These are phyloP conservation scores for Mariannaea elegans DNA, from an alignment of 2,329 filamentous ascomycete species.

Conservation along the genomic window DNA sequence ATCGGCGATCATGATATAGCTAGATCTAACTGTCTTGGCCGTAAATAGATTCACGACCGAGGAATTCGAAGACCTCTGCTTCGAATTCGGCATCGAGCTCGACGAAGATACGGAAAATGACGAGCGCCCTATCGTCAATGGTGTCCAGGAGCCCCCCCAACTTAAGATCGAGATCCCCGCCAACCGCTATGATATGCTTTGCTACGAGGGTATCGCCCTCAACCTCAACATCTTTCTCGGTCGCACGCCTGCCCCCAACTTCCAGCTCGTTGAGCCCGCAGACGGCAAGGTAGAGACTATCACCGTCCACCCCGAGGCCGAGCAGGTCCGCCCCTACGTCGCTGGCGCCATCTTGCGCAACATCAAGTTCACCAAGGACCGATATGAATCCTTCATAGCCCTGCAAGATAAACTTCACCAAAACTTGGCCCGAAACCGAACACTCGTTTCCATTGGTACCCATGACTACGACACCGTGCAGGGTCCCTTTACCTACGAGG, in stretches of 20 bases:
- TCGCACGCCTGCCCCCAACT: constrained; percentile 79
- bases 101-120: constrained; percentile 91
- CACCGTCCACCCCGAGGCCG: constrained; percentile 78
- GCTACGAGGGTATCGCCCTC: constrained; percentile 94
- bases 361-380: constrained; percentile 88
- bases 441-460: constrained; percentile 95
- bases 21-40: constrained; percentile 30
- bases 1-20: constrained; percentile 10
- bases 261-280: constrained; percentile 76
- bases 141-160: constrained; percentile 86
- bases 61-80: constrained; percentile 96
- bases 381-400: constrained; percentile 97
- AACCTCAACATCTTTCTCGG: constrained; percentile 96
- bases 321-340: constrained; percentile 84
- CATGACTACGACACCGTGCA: constrained; percentile 94
- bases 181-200: constrained; percentile 94
- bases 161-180: constrained; percentile 98
- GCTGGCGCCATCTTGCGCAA: constrained; percentile 89
- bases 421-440: constrained; percentile 92
- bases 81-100: constrained; percentile 97
- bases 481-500: constrained; percentile 97
- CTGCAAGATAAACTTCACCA: constrained; percentile 98
- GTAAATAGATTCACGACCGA: constrained; percentile 80
- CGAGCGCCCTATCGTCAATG: constrained; percentile 77
- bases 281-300: constrained; percentile 81